Base-by-base conservation (phyloP, 1,139 yeast species). In the Yamadazyma aaseri region DNA sequence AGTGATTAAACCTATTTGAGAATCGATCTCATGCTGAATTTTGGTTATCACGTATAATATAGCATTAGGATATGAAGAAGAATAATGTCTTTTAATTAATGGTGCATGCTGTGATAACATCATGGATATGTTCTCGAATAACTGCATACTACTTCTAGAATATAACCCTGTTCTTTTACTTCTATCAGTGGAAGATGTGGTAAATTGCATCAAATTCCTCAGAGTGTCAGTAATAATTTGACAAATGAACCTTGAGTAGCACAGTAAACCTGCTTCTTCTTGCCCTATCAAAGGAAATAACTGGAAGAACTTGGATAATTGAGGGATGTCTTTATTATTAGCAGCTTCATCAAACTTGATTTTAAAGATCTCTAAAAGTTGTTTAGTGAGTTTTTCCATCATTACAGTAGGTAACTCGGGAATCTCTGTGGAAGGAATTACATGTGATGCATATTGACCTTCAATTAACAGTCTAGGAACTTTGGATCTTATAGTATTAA, bases 381-480 rank as follows among this genome's bases (percentile, higher is more conserved):
- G 71, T 1, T 62, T 63, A 4, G 78, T 72, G 76, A 95, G 86
- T 12, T 65, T 66, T 1, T 61, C 54, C 1, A 92, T 52, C 0
- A 85, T 64, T 1, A 63, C 71, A 10, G 60, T 56, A 0, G 98
- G 97, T 34, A 74, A 64, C 36, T 86, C 95, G 0, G 97, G 96
- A n/a, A 89, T 72, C 35, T 86, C 95, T 6, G 86, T 71, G 0
- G 95, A 80, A 0, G 99, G 98, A n/a, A 92, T 92, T 50, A 86
- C 86, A 30, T 73, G 79, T 32, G 81, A 74, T 2, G 96, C 92
- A 57, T 82, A 89, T 37, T 73, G 66, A n/a, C 96, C 90, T 9
- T 58, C 46, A 8, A 73, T 65, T 15, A 85, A 54, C 2, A 65
- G 68, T 0, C 56, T 45, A 0, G 95, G 86, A 20, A 86, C 59